Percentiles rank a stretch among this genome's conserved stretches.
Conservation (phyloP, 176 grass and related monocot species). For the Eleusine indica region DNA sequence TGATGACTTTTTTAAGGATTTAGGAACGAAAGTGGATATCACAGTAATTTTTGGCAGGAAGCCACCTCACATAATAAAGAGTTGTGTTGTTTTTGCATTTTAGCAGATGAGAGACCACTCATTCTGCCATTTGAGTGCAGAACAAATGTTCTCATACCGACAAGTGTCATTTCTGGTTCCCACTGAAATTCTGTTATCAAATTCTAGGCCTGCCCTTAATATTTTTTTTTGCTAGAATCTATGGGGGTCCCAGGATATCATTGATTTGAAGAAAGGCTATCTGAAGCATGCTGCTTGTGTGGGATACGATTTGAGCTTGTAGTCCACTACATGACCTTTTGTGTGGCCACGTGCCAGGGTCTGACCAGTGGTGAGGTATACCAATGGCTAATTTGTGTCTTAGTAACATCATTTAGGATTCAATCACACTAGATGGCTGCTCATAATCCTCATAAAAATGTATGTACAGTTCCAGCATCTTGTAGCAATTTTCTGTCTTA, state of each 20-base stretch:
- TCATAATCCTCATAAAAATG: neutral
- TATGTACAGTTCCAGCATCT: neutral
- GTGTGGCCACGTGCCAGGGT: constrained; percentile 34
- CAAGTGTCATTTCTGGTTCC: constrained; percentile 31
- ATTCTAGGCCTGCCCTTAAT: neutral
- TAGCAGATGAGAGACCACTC: neutral
- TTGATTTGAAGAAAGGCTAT: constrained; percentile 49
- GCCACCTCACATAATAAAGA: constrained; percentile 33
- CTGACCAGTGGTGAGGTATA: constrained; percentile 11
- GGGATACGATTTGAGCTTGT: constrained; percentile 43
- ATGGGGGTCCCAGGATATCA: constrained; percentile 40
- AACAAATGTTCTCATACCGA: constrained; percentile 35
- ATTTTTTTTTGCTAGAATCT: constrained; percentile 34
- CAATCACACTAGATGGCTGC: neutral
- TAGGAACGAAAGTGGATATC: constrained; percentile 31
- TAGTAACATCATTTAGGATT: neutral
- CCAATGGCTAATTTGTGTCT: constrained; percentile 5
- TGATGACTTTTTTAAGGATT: constrained; percentile 39
- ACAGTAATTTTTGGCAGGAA: constrained; percentile 26
- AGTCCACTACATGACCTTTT: constrained; percentile 50
- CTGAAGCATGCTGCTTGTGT: constrained; percentile 44
- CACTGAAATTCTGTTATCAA: constrained; percentile 28
- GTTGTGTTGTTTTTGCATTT: constrained; percentile 6
- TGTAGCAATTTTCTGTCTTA: neutral
- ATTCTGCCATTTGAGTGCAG: constrained; percentile 29